Evolutionary conservation across 2,329 filamentous ascomycete genomes (phyloP), one percentile per base, ranked within the genome.

Genomic region (Zalaria obscura): DNA sequence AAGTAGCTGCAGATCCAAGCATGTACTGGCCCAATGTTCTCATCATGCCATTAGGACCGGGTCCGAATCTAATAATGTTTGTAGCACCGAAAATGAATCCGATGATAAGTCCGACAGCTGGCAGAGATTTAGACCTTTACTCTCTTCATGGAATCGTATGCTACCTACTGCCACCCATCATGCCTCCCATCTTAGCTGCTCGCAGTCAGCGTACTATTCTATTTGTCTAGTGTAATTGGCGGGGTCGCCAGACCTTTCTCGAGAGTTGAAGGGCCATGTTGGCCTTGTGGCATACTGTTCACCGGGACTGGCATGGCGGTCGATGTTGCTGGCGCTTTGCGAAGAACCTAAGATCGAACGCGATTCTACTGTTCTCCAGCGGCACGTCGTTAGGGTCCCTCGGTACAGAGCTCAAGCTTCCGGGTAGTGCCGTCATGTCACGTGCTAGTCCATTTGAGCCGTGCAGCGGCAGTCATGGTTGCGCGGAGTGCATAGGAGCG

Each of bases 1-100:
- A 98, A 6, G 89, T 96, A 37, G 87, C 86, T 34, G 88, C 88
- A 26, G 89, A 96, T 36, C 85, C 88, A 29, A 85, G 66, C 91
- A 98, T 98, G 63, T 93, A 96, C 63, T 96, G 91, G 47, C 91
- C 89, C 39, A 98, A 67, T 28, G 88, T 95, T 55, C 91, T 74
- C 75, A 94, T 85, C 57, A 96, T 84, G 42, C 91, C 91, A 55
- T 94, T 93, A 5, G 86, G 78, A 25, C 91, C 91, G 40, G 89
- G 86, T 44, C 91, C 91, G 58, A 89, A 94, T 63, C 91, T 78
- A 60, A 98, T 88, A 57, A 98, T 94, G 58, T 89, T 93, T 54
- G 93, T 59, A 40, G 53, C 70, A 93, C 89, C 91, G 54, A 91
- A 94, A 55, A 98, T 93, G 69, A 98, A 96, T 49, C 91, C 91